Conservation (phyloP, 2,329 filamentous ascomycete genomes). For the Talaromyces pinophilus region DNA sequence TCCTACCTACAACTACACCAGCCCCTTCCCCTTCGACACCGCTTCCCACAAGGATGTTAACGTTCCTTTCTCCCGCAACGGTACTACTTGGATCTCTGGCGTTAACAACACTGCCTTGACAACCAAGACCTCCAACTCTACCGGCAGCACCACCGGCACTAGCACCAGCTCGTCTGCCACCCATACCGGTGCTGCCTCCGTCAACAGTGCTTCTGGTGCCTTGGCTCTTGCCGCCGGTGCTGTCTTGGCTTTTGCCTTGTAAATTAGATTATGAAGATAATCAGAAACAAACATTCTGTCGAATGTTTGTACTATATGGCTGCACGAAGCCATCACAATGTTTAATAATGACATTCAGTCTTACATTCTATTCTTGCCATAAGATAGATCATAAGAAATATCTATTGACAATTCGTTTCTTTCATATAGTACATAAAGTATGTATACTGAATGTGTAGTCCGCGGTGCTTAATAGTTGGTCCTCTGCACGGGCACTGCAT, state of each 20-base stretch:
- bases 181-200: constrained; percentile 23
- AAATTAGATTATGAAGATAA: constrained; percentile 5
- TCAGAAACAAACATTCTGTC: not conserved
- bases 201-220: constrained; percentile 10
- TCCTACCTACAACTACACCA: constrained; percentile 40
- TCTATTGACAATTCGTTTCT: not conserved
- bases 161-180: constrained; percentile 23
- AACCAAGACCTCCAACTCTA: constrained; percentile 24
- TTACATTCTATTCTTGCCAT: not conserved
- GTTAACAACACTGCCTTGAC: constrained; percentile 22
- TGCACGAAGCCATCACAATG: not conserved
- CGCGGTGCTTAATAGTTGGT: constrained; percentile 13
- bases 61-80: constrained; percentile 26
- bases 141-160: constrained; percentile 22
- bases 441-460: not conserved
- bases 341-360: not conserved
- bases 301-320: not conserved
- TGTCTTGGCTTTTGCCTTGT: constrained; percentile 16
- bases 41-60: constrained; percentile 32
- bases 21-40: constrained; percentile 36
- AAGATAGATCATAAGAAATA: not conserved
- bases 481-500: constrained; percentile 22
- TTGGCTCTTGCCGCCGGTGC: constrained; percentile 15
- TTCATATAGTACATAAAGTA: not conserved
- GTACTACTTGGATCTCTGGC: constrained; percentile 23